Percentiles rank a stretch among this genome's conserved stretches.
These are phyloP conservation scores for Desmodesmus armatus DNA, from an alignment of 139 green algal genomes.

Conservation along the genomic window DNA sequence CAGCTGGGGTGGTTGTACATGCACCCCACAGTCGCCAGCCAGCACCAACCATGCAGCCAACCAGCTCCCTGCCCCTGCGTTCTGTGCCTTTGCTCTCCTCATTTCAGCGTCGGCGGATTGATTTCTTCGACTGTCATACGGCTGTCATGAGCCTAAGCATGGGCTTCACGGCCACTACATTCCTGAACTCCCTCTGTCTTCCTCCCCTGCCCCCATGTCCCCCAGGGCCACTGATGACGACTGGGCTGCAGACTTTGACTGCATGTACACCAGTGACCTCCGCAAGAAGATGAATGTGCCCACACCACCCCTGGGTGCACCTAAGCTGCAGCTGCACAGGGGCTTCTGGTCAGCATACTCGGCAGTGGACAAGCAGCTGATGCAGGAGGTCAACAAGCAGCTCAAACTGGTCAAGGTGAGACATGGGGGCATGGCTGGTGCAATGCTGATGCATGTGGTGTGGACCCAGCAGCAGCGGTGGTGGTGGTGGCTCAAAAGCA, in stretches of 20 bases:
- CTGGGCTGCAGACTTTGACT: slow-evolving; percentile 31
- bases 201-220: neutral
- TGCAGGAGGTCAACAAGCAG: slow-evolving; percentile 3
- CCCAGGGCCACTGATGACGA: slow-evolving; percentile 39
- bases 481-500: neutral
- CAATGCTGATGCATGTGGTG: neutral
- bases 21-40: too few species aligned
- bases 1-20: too few species aligned
- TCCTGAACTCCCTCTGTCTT: too few species aligned
- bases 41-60: too few species aligned
- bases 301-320: neutral
- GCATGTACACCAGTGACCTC: slow-evolving; percentile 32
- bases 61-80: too few species aligned
- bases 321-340: slow-evolving; percentile 36
- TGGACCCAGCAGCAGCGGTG: neutral
- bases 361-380: slow-evolving; percentile 12
- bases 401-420: slow-evolving; percentile 13
- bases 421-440: neutral
- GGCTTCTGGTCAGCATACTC: slow-evolving; percentile 36
- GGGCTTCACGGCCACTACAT: too few species aligned
- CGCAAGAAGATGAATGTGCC: slow-evolving; percentile 6
- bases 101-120: too few species aligned
- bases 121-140: too few species aligned
- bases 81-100: too few species aligned
- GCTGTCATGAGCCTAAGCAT: too few species aligned